Evolutionary conservation across 192 early-diverging fungal species (phyloP).

Genomic region (Rhizoclosmatium globosum): DNA sequence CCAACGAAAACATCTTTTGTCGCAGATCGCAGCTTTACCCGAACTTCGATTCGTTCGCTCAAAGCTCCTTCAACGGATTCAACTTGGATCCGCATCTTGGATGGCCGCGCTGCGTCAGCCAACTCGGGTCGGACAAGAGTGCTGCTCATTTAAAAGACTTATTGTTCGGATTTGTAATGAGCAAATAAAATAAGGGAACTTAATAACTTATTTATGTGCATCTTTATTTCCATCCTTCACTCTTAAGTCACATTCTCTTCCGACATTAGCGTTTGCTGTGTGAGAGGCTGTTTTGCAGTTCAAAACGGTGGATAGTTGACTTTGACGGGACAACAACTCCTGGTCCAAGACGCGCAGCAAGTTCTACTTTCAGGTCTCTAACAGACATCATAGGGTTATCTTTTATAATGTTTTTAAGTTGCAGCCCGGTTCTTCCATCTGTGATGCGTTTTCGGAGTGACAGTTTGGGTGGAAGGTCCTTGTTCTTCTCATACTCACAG

Average conservation of each 20-base stretch:
- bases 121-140: too few relatives aligned
- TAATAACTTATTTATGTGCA: too few relatives aligned
- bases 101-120: conserved; percentile 4
- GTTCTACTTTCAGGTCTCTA: conserved; percentile 2
- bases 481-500: neutral
- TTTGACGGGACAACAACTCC: conserved; percentile 2
- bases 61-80: neutral
- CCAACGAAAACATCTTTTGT: neutral
- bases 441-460: neutral
- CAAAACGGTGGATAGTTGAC: neutral
- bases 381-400: neutral
- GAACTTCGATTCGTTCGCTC: neutral
- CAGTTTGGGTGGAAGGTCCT: neutral
- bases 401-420: neutral
- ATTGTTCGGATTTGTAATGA: too few relatives aligned
- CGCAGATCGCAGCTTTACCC: neutral
- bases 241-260: too few relatives aligned
- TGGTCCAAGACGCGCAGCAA: neutral
- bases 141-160: too few relatives aligned
- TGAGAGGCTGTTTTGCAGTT: neutral
- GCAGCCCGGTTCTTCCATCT: neutral
- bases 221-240: too few relatives aligned
- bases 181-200: too few relatives aligned
- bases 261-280: too few relatives aligned
- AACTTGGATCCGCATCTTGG: neutral